A percentile compares a stretch with the other conserved stretches of the same genome.
phyloP scores from a whole-genome alignment of 768 basidiomycete genomes.

The Leccinum longicurvipes region DNA sequence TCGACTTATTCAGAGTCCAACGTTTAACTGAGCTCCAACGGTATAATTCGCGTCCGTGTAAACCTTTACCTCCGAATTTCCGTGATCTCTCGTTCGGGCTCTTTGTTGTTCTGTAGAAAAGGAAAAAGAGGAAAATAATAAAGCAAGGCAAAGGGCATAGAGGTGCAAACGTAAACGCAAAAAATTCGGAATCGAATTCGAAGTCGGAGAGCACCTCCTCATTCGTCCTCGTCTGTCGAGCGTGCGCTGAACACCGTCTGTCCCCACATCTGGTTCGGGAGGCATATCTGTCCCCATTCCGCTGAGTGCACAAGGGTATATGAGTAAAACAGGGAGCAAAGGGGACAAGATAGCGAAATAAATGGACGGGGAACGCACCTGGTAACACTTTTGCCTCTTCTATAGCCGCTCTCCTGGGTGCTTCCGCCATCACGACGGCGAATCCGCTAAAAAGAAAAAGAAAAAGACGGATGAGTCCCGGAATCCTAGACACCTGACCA shows the following conservation, averaged over 20 bases:
- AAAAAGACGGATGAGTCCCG: constrained; percentile 16
- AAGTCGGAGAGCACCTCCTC: neutral
- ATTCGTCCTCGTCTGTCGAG: neutral
- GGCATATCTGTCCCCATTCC: constrained; percentile 22
- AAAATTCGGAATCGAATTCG: neutral
- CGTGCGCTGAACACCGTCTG: neutral
- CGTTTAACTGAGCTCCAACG: too few relatives aligned
- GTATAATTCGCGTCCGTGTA: too few relatives aligned
- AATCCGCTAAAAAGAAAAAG: constrained; percentile 17
- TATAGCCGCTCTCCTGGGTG: constrained; percentile 3
- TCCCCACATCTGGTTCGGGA: neutral
- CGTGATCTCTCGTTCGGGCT: too few relatives aligned
- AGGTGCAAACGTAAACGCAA: neutral
- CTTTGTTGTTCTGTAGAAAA: neutral
- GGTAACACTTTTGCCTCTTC: constrained; percentile 16
- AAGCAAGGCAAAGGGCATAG: neutral
- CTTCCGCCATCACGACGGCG: constrained; percentile 31
- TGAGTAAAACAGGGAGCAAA: neutral
- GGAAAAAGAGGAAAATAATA: neutral
- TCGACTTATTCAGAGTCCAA: too few relatives aligned
- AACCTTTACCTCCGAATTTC: too few relatives aligned
- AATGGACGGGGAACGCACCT: constrained; percentile 6
- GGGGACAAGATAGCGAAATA: neutral
- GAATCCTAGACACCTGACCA: neutral
- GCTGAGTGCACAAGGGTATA: constrained; percentile 7